phyloP scores from a whole-genome alignment of 129 eudicot genomes.

The Chrysanthemum makinoi region DNA sequence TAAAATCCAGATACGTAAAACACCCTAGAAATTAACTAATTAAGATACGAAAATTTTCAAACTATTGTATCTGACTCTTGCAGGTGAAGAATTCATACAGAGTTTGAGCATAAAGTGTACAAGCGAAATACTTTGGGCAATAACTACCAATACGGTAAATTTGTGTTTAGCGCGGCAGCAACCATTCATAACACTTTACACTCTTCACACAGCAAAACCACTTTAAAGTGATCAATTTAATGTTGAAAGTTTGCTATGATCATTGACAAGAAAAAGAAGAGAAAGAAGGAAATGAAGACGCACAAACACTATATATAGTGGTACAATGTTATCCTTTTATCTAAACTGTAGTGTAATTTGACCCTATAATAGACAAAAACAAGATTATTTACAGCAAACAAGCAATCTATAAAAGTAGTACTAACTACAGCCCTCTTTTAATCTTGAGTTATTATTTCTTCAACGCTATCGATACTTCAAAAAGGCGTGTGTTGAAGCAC shows the following conservation, averaged over 20 bases:
- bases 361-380: neutral
- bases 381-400: slow-evolving; percentile 1
- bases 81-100: neutral
- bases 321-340: neutral
- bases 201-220: neutral
- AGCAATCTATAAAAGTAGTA: slow-evolving; percentile 2
- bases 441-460: neutral
- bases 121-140: neutral
- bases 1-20: too few relatives aligned
- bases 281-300: neutral
- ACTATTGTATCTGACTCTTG: too few relatives aligned
- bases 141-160: neutral
- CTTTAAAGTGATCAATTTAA: neutral
- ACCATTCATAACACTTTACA: neutral
- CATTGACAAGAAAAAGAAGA: neutral
- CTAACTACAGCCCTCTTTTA: neutral
- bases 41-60: too few relatives aligned
- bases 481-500: neutral
- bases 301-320: neutral
- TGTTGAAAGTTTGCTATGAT: neutral
- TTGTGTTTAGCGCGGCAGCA: neutral
- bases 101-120: neutral
- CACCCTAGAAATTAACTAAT: too few relatives aligned
- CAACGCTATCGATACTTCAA: neutral
- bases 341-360: neutral